Percentiles rank a stretch among this genome's conserved stretches.
Evolutionary conservation across 352 stramenopile genomes (phyloP).

Genomic region (Pythium guiyangense): DNA sequence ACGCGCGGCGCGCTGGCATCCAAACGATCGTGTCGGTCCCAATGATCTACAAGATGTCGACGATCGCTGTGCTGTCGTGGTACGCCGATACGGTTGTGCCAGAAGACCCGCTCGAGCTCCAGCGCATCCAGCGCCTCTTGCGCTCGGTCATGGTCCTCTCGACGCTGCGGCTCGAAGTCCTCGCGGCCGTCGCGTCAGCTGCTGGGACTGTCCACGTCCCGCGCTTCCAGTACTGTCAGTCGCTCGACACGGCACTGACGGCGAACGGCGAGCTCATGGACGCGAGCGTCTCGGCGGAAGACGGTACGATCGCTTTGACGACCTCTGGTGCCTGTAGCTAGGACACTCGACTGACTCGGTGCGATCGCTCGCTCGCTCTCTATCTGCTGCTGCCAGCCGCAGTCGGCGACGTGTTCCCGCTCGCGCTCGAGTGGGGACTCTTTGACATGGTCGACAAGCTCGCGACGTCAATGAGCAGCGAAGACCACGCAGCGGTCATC

Average conservation of each 20-base stretch:
- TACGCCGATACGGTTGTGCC: constrained; percentile 48
- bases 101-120: constrained; percentile 59
- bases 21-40: constrained; percentile 66
- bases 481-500: constrained; percentile 67
- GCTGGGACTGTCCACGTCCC: constrained; percentile 30
- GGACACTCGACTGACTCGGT: no score
- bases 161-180: constrained; percentile 48
- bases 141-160: constrained; percentile 64
- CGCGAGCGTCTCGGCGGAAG: constrained; percentile 25
- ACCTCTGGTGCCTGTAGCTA: no score
- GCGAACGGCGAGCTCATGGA: constrained; percentile 64
- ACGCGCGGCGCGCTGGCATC: constrained; percentile 57
- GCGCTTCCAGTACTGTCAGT: constrained; percentile 76
- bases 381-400: constrained; percentile 30
- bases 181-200: constrained; percentile 23
- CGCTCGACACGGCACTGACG: constrained; percentile 67
- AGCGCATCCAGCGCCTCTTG: constrained; percentile 65
- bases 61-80: constrained; percentile 76
- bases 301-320: no score
- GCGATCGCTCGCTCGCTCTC: constrained; percentile 8
- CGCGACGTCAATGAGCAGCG: constrained; percentile 77
- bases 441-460: constrained; percentile 65
- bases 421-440: constrained; percentile 70
- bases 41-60: constrained; percentile 83
- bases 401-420: constrained; percentile 44